Base-by-base conservation (phyloP, 805 yeast species). In the Candida loeiensis region DNA sequence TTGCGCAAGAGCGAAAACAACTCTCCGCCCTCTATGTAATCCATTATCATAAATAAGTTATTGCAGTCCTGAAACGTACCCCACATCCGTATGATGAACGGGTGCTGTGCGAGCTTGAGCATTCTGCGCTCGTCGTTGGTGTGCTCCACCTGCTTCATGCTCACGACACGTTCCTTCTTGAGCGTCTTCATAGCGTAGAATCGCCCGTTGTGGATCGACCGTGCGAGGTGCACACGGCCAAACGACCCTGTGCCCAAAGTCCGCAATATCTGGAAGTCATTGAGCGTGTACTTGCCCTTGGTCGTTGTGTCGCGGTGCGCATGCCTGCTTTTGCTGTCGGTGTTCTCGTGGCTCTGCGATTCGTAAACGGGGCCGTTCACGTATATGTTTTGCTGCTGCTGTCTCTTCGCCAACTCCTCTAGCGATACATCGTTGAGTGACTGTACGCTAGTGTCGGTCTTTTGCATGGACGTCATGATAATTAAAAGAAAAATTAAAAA, bases 11-110 rank as follows among this genome's bases (percentile, higher is more conserved):
- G 56, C 2, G 79, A 72, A 48, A 77, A 77, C 37, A 77, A 63
- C 56, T 77, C 82, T 18, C 82, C 82, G 17, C 82, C 82, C 56
- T 77, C 82, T 50, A 77, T 76, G 57, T 76, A 77, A 53, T 77
- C 82, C 82, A 77, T 77, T 26, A 77, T 74, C 82, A 77, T 76
- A 46, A 77, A 77, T 41, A 77, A 58, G 48, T 75, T 75, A 48
- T 67, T 69, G 27, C 76, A 64, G 50, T 77, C 82, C 54, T 77
- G 82, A 51, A 73, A 77, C 4, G 82, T 77, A n/a, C 82, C 82
- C 82, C 82, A 77, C 81, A 77, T 76, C 41, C 82, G 55, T 45
- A 76, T 77, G 47, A 77, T 63, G 46, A 77, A 77, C 5, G 82
- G 82, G 50, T 77, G 82, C 47, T 77, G 78, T 9, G 77, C 77